A percentile compares a stretch with the other conserved stretches of the same genome.
These are phyloP conservation scores for Trichomonas gallinae DNA, from an alignment of 208 protist species.

Conservation along the genomic window DNA sequence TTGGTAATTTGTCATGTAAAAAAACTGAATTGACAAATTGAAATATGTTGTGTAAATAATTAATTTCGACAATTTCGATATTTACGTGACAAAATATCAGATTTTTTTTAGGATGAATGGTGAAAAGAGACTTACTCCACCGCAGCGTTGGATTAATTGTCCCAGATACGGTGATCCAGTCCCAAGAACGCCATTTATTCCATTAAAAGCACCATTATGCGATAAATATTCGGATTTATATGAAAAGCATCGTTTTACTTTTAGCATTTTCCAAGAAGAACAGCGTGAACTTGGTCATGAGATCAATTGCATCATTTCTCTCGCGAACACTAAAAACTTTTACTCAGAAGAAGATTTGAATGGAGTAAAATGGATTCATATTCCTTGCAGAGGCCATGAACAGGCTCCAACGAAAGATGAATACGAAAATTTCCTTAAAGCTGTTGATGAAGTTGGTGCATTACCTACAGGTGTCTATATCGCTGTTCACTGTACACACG, in stretches of 20 bases:
- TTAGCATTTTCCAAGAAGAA: not conserved
- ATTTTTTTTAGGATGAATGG: no score
- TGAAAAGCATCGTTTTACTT: not conserved
- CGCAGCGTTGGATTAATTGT: not conserved
- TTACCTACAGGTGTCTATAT: not conserved
- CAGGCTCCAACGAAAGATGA: not conserved
- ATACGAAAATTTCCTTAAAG: not conserved
- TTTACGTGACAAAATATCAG: no score
- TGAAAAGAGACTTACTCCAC: not conserved
- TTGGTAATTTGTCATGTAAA: no score
- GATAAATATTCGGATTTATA: not conserved
- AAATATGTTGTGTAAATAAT: no score
- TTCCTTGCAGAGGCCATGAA: not conserved
- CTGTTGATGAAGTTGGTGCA: not conserved
- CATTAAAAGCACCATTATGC: not conserved
- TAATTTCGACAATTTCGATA: no score
- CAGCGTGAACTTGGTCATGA: not conserved
- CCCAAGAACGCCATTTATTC: not conserved
- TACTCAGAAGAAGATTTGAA: not conserved
- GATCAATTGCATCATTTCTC: not conserved
- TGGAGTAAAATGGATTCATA: not conserved
- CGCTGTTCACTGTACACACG: constrained; percentile 5
- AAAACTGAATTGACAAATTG: no score
- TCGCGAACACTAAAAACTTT: not conserved
- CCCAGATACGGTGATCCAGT: not conserved